phyloP scores from a whole-genome alignment of 495 filamentous ascomycete genomes.

The Parmelia sp. region DNA sequence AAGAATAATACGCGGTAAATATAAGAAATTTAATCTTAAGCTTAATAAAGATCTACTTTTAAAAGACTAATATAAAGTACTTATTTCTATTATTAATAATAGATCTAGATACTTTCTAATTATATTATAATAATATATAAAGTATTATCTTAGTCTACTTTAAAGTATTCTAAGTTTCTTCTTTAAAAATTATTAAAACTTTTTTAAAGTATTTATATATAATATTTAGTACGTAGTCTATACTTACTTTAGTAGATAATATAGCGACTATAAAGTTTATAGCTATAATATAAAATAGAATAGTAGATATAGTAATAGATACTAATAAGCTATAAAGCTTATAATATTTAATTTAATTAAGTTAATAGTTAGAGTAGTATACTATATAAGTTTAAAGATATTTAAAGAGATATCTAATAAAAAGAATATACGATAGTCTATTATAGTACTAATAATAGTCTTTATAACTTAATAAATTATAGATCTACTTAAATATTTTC shows the following conservation, averaged over 20 bases:
- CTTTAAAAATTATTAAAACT: not conserved
- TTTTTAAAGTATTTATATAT: not conserved
- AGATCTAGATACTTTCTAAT: constrained; percentile 3
- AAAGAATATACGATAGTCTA: not conserved
- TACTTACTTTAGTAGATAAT: not conserved
- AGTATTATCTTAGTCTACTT: not conserved
- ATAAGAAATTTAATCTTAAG: too few relatives aligned
- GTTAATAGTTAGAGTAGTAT: too few relatives aligned
- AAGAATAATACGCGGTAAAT: too few relatives aligned
- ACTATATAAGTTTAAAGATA: too few relatives aligned
- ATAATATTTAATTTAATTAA: too few relatives aligned
- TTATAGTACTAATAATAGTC: not conserved
- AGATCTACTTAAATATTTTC: not conserved
- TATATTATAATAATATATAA: not conserved
- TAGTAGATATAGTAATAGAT: too few relatives aligned
- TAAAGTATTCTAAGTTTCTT: not conserved
- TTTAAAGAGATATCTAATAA: constrained; percentile 10
- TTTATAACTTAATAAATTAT: not conserved
- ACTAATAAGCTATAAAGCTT: too few relatives aligned
- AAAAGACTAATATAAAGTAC: not conserved
- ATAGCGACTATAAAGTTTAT: not conserved
- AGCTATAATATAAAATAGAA: too few relatives aligned
- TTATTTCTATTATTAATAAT: constrained; percentile 8
- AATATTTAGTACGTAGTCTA: constrained; percentile 10
- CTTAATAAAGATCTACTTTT: too few relatives aligned